phyloP scores from a whole-genome alignment of 257 asterid species.

The Hygrophila difformis region DNA sequence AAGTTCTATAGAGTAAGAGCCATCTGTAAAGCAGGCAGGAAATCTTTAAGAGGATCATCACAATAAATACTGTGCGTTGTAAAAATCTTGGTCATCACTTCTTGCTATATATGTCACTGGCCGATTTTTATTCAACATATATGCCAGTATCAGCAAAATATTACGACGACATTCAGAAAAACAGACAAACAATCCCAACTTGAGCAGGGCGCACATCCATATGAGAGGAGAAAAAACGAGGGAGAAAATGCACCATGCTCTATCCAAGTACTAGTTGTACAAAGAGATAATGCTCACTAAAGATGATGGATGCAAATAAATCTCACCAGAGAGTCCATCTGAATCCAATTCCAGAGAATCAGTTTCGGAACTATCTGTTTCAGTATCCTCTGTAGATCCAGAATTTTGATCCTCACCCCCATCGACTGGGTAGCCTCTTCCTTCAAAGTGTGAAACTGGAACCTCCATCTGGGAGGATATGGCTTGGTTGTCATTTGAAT shows the following conservation, averaged over 20 bases:
- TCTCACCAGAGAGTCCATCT: conserved; percentile 76
- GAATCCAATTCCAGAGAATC: conserved; percentile 81
- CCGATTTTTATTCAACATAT: conserved; percentile 5
- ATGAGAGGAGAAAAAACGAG: not conserved
- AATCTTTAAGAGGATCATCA: not conserved
- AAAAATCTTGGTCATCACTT: not conserved
- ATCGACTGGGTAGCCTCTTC: conserved; percentile 31
- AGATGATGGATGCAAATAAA: conserved; percentile 7
- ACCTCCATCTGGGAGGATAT: conserved; percentile 37
- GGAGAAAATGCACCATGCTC: not conserved
- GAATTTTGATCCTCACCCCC: conserved; percentile 50
- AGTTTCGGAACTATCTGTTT: conserved; percentile 86
- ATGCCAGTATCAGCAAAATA: conserved; percentile 9
- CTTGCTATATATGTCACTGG: not conserved
- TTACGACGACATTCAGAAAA: not conserved
- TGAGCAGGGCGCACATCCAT: conserved; percentile 3
- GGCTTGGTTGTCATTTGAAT: conserved; percentile 33
- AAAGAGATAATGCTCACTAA: not conserved
- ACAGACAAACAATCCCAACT: conserved; percentile 1
- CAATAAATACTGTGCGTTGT: not conserved
- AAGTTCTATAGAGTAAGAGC: conserved; percentile 76
- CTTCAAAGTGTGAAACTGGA: conserved; percentile 46
- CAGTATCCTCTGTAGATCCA: conserved; percentile 83
- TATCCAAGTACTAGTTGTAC: not conserved
- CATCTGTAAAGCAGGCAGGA: conserved; percentile 39